Conservation (phyloP, 768 basidiomycete genomes). For the Mycena kentingensis region DNA sequence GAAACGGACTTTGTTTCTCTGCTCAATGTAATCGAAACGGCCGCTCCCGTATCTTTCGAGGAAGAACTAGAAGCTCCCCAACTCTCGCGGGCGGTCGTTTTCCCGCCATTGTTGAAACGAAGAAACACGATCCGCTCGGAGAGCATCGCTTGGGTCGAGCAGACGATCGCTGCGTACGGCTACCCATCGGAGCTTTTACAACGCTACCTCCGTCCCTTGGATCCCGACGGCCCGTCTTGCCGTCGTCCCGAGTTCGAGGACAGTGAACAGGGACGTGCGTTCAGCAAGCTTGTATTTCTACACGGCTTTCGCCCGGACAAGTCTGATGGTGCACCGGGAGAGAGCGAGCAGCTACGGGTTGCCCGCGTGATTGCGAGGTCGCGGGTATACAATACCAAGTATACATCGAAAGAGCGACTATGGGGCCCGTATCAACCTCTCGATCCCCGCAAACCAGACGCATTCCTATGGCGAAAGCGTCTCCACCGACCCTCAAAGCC, state of each 20-base stretch:
- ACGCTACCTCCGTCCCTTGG: conserved; percentile 28
- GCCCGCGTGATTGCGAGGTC: conserved; percentile 36
- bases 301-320: conserved; percentile 43
- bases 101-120: conserved; percentile 17
- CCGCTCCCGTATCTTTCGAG: conserved; percentile 6
- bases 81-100: conserved; percentile 1
- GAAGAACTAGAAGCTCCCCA: conserved; percentile 1
- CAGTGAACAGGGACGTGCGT: conserved; percentile 37
- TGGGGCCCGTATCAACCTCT: conserved; percentile 41
- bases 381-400: conserved; percentile 40
- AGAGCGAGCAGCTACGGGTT: conserved; percentile 13
- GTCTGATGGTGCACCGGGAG: neutral
- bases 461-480: conserved; percentile 14
- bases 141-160: conserved; percentile 39
- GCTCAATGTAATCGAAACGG: conserved; percentile 21
- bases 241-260: conserved; percentile 26
- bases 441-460: conserved; percentile 5
- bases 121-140: conserved; percentile 25
- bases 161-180: conserved; percentile 28
- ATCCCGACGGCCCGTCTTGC: conserved; percentile 22
- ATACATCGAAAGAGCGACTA: conserved; percentile 31
- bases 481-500: conserved; percentile 8
- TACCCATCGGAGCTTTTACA: conserved; percentile 37
- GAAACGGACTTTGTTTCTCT: conserved; percentile 21
- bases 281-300: conserved; percentile 45